Evolutionary conservation across 768 basidiomycete genomes (phyloP).

Genomic region (Boletus rufocinnamomeus): DNA sequence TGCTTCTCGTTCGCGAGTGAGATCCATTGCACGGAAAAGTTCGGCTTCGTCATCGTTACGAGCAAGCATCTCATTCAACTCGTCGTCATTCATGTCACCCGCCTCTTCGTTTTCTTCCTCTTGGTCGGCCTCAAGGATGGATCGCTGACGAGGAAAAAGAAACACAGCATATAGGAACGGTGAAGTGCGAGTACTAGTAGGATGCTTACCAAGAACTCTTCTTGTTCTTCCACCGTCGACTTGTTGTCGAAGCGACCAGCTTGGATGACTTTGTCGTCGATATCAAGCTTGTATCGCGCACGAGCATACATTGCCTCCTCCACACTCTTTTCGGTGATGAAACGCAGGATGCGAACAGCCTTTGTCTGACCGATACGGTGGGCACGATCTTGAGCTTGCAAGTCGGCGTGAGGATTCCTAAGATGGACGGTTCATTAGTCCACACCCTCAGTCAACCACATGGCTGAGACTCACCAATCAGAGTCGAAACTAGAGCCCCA

Average conservation of each 20-base stretch:
- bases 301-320: constrained; percentile 98
- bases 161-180: constrained; percentile 3
- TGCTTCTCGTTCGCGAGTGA: constrained; percentile 70
- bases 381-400: constrained; percentile 98
- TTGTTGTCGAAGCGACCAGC: constrained; percentile 99
- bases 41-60: constrained; percentile 77
- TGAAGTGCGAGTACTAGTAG: neutral
- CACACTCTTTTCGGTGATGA: constrained; percentile 97
- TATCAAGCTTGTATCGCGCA: constrained; percentile 94
- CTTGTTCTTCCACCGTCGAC: constrained; percentile 96
- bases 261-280: constrained; percentile 99
- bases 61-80: constrained; percentile 90
- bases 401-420: constrained; percentile 98
- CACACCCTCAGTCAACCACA: neutral
- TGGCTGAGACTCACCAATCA: constrained; percentile 52
- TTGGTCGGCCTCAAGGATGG: constrained; percentile 86
- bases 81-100: constrained; percentile 91
- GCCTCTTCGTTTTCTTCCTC: constrained; percentile 89
- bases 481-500: constrained; percentile 62
- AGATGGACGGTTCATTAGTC: constrained; percentile 4
- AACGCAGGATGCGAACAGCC: constrained; percentile 92
- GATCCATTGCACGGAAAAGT: constrained; percentile 82
- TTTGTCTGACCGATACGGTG: constrained; percentile 99
- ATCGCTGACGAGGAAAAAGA: constrained; percentile 55
- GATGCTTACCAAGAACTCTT: constrained; percentile 79